A percentile compares a stretch with the other conserved stretches of the same genome.
phyloP scores from a whole-genome alignment of 2,329 filamentous ascomycete genomes.

The Penicillium sp. region DNA sequence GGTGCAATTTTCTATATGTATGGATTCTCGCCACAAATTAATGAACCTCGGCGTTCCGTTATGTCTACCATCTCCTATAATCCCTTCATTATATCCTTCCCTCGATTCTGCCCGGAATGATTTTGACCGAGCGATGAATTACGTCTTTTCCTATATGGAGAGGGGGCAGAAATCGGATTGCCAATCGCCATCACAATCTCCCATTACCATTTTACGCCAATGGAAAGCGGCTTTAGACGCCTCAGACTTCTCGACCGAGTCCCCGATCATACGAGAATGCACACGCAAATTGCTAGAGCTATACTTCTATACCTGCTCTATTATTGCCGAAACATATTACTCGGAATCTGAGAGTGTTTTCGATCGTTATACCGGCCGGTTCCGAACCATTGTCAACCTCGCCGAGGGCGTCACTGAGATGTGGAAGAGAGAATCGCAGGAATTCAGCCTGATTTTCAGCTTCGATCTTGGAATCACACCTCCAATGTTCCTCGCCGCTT shows the following conservation, averaged over 20 bases:
- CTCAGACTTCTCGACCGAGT: background rate
- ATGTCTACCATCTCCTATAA: background rate
- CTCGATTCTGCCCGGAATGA: background rate
- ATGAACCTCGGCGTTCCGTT: background rate
- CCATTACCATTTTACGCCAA: background rate
- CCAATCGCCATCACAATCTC: background rate
- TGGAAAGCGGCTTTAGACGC: conserved; percentile 2
- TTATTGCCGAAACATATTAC: background rate
- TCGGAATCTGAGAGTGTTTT: background rate
- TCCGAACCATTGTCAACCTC: background rate
- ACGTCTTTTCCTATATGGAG: conserved; percentile 1
- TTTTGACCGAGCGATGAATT: conserved; percentile 5
- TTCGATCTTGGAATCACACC: conserved; percentile 4
- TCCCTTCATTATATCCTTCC: conserved; percentile 1
- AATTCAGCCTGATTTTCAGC: background rate
- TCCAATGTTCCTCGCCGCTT: conserved; percentile 1
- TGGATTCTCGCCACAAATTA: conserved; percentile 3
- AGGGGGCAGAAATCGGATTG: background rate
- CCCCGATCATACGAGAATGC: background rate
- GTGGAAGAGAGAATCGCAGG: background rate
- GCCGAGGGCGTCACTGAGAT: background rate
- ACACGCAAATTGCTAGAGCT: conserved; percentile 2
- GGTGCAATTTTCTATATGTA: conserved; percentile 9
- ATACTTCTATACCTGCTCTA: background rate
- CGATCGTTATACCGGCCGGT: background rate